phyloP scores from a whole-genome alignment of 176 grass and related monocot genomes.

The Metroxylon sagu region DNA sequence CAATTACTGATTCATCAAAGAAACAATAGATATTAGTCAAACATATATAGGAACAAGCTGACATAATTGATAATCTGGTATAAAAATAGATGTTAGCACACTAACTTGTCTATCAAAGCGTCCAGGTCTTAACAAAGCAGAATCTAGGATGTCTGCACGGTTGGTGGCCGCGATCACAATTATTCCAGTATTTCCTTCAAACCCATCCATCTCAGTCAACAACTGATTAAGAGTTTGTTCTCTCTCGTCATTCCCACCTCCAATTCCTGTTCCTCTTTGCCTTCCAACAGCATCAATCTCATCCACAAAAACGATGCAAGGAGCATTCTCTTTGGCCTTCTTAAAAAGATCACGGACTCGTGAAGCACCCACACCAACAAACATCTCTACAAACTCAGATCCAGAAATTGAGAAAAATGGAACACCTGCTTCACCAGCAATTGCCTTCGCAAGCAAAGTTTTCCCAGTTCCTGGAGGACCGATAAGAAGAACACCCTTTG shows the following conservation, averaged over 20 bases:
- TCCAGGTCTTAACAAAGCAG: too few species aligned
- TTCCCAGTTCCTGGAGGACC: constrained; percentile 19
- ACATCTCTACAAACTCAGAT: constrained; percentile 13
- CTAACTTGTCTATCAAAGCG: too few species aligned
- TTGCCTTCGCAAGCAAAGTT: constrained; percentile 12
- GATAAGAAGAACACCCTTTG: constrained; percentile 15
- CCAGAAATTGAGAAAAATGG: constrained; percentile 15
- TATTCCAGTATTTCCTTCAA: constrained; percentile 1
- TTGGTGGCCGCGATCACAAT: constrained; percentile 1
- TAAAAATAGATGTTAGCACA: too few species aligned
- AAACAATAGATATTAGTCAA: too few species aligned
- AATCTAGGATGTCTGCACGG: too few species aligned
- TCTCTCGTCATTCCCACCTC: too few species aligned
- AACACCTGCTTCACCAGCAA: constrained; percentile 16
- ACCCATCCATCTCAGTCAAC: constrained; percentile 3
- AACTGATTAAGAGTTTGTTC: not conserved
- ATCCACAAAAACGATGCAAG: constrained; percentile 12
- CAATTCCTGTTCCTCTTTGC: too few species aligned
- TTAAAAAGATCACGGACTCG: constrained; percentile 15
- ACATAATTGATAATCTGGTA: too few species aligned
- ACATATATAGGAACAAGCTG: too few species aligned
- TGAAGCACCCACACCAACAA: constrained; percentile 10
- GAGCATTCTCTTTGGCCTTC: constrained; percentile 12
- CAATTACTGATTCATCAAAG: too few species aligned
- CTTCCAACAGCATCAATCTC: constrained; percentile 1